Conservation (phyloP, 23 red algal species). For the Gracilaria domingensis region DNA sequence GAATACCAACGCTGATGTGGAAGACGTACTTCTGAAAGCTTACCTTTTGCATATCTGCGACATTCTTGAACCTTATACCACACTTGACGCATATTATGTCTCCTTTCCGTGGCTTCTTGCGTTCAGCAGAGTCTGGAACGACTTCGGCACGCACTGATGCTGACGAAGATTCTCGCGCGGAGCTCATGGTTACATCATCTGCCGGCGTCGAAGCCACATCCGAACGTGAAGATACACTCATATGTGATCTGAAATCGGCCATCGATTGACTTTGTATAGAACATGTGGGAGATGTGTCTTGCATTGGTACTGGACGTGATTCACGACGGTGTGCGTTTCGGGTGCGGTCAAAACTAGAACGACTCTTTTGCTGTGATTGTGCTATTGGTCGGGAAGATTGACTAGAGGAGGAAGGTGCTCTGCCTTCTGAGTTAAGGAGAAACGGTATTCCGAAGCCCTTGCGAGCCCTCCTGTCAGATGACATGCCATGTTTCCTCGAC, state of each 20-base stretch:
- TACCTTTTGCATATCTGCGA: constrained; percentile 25
- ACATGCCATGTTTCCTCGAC: background rate
- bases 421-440: background rate
- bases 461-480: background rate
- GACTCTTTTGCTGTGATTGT: background rate
- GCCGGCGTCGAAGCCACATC: background rate
- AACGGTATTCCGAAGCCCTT: background rate
- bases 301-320: background rate
- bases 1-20: background rate
- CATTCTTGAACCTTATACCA: background rate
- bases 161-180: background rate
- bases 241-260: background rate
- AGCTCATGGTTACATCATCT: background rate
- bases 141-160: background rate
- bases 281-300: background rate
- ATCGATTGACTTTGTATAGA: background rate
- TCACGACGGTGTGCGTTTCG: background rate
- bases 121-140: background rate
- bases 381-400: background rate
- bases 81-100: background rate
- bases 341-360: background rate
- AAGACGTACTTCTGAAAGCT: background rate
- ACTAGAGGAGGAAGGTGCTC: background rate
- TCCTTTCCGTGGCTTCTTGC: background rate
- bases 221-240: background rate